Base-by-base conservation (phyloP, 805 yeast species). In the Candida vartiovaarae region DNA sequence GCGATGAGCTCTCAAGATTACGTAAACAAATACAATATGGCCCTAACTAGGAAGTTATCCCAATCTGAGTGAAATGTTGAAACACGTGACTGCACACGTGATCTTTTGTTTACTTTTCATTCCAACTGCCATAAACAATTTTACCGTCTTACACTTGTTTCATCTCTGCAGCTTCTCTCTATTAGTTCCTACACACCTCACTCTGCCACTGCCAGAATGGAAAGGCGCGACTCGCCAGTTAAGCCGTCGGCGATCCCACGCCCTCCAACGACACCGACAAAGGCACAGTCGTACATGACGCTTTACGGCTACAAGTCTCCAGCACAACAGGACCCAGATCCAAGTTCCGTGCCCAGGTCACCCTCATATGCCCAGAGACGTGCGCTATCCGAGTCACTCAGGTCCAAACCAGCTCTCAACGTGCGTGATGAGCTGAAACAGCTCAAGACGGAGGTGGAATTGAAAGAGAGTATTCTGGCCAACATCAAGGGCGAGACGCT, bases 401-500 rank as follows among this genome's bases (percentile, higher is more conserved):
- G n/a, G 15, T 31, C 42, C n/a, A 25, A 24, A 4, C 26, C 39
- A 3, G 30, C 30, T 8, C 8, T 29, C 8, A 27, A 32, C 27
- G 29, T 33, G 8, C 38, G 32, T 23, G 46, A 36, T 3, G 53
- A 36, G 31, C 47, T 51, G 11, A 43, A 46, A n/a, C 36, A 37
- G 46, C 30, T 54, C 2, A 52, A 44, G 15, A 11, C 27, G 3
- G 43, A 50, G 26, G 26, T 46, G 3, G 43, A 47, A 41, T 38
- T 39, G 38, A 57, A 48, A 38, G 53, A 54, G 41, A 34, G 24
- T 40, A 56, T 46, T n/a, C 57, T 53, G 41, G 32, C 38, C 11
- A 55, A 46, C 25, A 48, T 50, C 24, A 54, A 51, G 26, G 51
- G 54, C 6, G 42, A 52, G 23, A 52, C 62, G 2, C 53, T 60